phyloP scores from a whole-genome alignment of 306 rosid species.

The Cucurbita argyrosperma region DNA sequence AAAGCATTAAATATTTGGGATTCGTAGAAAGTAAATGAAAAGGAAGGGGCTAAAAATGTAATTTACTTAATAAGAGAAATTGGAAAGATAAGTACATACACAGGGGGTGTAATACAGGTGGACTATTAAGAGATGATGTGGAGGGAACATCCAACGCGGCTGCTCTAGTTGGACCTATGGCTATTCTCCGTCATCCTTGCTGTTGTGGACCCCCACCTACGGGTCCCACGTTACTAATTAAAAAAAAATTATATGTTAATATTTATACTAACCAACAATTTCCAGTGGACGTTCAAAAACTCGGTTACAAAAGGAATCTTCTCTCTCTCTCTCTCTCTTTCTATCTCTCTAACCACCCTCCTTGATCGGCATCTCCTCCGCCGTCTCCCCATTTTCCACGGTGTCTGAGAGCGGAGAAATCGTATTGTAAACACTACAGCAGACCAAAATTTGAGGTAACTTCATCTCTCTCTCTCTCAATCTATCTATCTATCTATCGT shows the following conservation, averaged over 20 bases:
- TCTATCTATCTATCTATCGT: neutral
- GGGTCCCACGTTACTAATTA: neutral
- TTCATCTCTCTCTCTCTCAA: neutral
- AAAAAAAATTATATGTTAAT: neutral
- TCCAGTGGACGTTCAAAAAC: neutral
- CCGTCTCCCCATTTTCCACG: slow-evolving; percentile 6
- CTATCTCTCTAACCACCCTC: neutral
- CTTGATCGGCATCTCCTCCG: slow-evolving; percentile 1
- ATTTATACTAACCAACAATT: neutral
- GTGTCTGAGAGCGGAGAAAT: neutral
- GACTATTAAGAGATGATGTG: neutral
- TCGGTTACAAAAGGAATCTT: neutral
- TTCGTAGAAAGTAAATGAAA: neutral
- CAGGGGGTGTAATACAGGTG: neutral
- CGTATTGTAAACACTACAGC: neutral
- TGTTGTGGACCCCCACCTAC: neutral
- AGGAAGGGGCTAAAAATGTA: neutral
- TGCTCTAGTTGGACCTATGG: slow-evolving; percentile 5
- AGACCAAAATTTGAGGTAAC: neutral
- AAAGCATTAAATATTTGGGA: too few species aligned
- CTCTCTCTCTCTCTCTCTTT: neutral
- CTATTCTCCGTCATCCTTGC: neutral
- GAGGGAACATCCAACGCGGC: slow-evolving; percentile 4
- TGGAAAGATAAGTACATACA: neutral
- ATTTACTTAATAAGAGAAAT: neutral